These are phyloP conservation scores for Rutstroemia sp. DNA, from an alignment of 2,329 filamentous ascomycete genomes.

Conservation along the genomic window DNA sequence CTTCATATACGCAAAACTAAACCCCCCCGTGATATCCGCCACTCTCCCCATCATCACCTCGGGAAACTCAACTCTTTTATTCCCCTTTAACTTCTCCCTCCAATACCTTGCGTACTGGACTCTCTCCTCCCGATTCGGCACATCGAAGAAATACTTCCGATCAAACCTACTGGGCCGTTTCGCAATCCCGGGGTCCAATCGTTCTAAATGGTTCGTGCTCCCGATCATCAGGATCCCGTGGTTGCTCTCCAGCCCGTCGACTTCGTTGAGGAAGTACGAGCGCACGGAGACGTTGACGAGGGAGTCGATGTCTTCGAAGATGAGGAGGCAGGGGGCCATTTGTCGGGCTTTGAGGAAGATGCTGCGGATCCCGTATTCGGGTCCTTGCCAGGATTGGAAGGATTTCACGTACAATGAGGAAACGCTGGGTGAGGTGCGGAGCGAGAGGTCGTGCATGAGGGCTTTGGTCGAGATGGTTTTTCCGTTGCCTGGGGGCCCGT, in stretches of 20 bases:
- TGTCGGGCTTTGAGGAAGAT: conserved; percentile 54
- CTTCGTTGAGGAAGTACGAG: conserved; percentile 66
- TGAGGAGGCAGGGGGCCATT: conserved; percentile 59
- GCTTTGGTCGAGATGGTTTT: conserved; percentile 68
- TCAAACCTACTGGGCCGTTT: conserved; percentile 62
- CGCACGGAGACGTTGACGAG: conserved; percentile 53
- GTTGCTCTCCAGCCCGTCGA: conserved; percentile 62
- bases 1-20: conserved; percentile 64
- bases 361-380: conserved; percentile 42
- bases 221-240: conserved; percentile 64
- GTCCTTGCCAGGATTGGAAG: conserved; percentile 42
- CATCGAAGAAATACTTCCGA: conserved; percentile 57
- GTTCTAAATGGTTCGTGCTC: conserved; percentile 58
- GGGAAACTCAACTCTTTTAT: conserved; percentile 53
- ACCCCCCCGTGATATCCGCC: conserved; percentile 54
- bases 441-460: conserved; percentile 56
- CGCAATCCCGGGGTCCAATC: conserved; percentile 57
- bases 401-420: conserved; percentile 57
- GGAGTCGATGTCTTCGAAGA: conserved; percentile 66
- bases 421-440: conserved; percentile 40
- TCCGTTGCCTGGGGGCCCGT: conserved; percentile 42
- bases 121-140: conserved; percentile 47
- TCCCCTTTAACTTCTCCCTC: conserved; percentile 48
- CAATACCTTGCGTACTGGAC: conserved; percentile 55
- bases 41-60: conserved; percentile 49